Percentiles rank a stretch among this genome's conserved stretches.
phyloP scores from a whole-genome alignment of 1,284 basidiomycete species.

The Schizophyllum amplum region DNA sequence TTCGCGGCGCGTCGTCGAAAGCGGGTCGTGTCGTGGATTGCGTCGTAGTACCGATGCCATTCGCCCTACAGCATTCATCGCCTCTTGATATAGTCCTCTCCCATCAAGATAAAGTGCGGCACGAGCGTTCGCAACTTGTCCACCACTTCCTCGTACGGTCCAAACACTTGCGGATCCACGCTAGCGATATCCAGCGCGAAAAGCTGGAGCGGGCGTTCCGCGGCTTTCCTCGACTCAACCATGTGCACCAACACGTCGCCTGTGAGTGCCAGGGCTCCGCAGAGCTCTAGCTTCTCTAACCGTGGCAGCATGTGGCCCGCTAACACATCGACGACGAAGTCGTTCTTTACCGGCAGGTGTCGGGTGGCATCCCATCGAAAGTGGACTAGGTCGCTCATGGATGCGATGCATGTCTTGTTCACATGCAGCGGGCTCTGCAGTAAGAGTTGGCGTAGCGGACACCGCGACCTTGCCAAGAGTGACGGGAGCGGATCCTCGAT shows the following conservation, averaged over 20 bases:
- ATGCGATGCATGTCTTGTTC: neutral
- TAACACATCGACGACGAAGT: neutral
- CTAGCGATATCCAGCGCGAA: neutral
- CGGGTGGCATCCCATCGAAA: neutral
- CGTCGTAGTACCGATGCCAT: too few species aligned
- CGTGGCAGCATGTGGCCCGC: neutral
- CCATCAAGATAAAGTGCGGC: too few species aligned
- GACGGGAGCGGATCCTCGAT: neutral
- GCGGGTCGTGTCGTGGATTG: too few species aligned
- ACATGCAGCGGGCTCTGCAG: too few species aligned
- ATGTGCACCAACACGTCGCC: neutral
- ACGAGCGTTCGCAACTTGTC: too few species aligned
- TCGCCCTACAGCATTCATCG: too few species aligned
- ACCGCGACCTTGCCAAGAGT: neutral
- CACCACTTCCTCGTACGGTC: neutral
- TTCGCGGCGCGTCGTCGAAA: too few species aligned
- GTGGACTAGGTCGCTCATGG: neutral
- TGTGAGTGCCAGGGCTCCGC: neutral
- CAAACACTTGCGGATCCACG: neutral
- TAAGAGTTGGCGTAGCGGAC: neutral
- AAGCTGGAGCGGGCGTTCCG: neutral
- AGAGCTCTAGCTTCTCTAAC: neutral
- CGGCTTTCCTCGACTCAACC: neutral
- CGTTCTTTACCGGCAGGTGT: neutral
- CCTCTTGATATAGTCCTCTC: too few species aligned